These are phyloP conservation scores for Aureobasidium melanogenum DNA, from an alignment of 2,329 filamentous ascomycete genomes.

Conservation along the genomic window DNA sequence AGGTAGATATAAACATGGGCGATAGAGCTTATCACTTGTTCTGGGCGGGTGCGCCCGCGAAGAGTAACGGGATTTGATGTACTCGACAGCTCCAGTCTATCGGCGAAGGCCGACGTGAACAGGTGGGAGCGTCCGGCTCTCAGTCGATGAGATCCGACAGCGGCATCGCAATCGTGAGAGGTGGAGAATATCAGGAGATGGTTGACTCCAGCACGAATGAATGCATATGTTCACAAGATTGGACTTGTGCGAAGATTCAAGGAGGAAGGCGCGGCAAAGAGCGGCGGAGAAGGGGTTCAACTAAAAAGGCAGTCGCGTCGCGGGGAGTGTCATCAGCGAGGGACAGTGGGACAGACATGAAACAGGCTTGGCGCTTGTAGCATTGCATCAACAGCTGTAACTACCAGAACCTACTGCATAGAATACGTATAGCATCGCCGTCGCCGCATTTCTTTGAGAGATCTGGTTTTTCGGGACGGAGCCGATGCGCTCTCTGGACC, in stretches of 20 bases:
- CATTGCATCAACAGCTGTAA: background rate
- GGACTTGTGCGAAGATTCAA: too few relatives aligned
- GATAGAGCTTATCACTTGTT: constrained; percentile 1
- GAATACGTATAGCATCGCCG: background rate
- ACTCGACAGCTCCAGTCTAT: background rate
- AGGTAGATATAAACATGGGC: background rate
- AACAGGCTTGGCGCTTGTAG: constrained; percentile 1
- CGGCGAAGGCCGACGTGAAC: constrained; percentile 1
- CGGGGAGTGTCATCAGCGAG: background rate
- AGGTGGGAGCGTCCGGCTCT: background rate
- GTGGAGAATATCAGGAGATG: background rate
- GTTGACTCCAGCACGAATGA: background rate
- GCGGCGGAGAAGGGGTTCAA: background rate
- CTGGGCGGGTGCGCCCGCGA: background rate
- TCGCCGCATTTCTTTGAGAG: background rate
- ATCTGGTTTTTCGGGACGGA: background rate
- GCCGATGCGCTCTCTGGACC: constrained; percentile 10
- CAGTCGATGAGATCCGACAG: background rate
- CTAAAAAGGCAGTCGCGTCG: background rate
- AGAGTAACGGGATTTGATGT: background rate
- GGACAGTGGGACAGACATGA: background rate
- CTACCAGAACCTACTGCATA: background rate
- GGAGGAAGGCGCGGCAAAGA: background rate
- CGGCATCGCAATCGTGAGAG: background rate
- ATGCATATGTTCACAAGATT: background rate